phyloP scores from a whole-genome alignment of 306 rosid genomes.

The Vigna reflexopilosa region DNA sequence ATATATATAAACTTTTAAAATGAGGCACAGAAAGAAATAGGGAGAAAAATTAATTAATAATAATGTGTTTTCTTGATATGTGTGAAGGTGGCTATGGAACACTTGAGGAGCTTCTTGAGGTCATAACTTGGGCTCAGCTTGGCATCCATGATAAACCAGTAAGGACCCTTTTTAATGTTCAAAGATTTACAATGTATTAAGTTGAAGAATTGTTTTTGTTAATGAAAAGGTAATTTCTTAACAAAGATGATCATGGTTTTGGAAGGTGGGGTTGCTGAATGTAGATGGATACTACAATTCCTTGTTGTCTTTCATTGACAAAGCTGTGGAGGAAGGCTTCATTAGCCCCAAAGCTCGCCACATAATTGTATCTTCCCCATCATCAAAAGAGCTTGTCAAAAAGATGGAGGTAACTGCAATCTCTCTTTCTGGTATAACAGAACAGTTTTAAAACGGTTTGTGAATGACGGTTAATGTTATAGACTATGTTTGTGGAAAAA shows the following conservation, averaged over 20 bases:
- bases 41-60: neutral
- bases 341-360: slow-evolving; percentile 89
- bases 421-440: neutral
- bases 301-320: slow-evolving; percentile 82
- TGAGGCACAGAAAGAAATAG: neutral
- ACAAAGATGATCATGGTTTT: slow-evolving; percentile 5
- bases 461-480: too few relatives aligned
- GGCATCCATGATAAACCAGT: slow-evolving; percentile 99
- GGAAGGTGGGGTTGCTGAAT: slow-evolving; percentile 92
- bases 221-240: neutral
- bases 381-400: slow-evolving; percentile 82
- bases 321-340: slow-evolving; percentile 98
- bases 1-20: neutral
- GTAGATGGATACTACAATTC: slow-evolving; percentile 98
- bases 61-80: neutral
- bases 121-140: slow-evolving; percentile 97
- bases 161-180: slow-evolving; percentile 26
- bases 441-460: too few relatives aligned
- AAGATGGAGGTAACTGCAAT: slow-evolving; percentile 74
- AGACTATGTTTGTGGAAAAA: too few relatives aligned
- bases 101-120: slow-evolving; percentile 98
- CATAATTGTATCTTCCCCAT: slow-evolving; percentile 90
- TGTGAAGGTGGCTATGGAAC: slow-evolving; percentile 96
- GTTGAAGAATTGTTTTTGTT: neutral
- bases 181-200: neutral